Percentiles rank a stretch among this genome's conserved stretches.
These are phyloP conservation scores for Colletotrichum caudatum DNA, from an alignment of 2,329 filamentous ascomycete genomes.

Conservation along the genomic window DNA sequence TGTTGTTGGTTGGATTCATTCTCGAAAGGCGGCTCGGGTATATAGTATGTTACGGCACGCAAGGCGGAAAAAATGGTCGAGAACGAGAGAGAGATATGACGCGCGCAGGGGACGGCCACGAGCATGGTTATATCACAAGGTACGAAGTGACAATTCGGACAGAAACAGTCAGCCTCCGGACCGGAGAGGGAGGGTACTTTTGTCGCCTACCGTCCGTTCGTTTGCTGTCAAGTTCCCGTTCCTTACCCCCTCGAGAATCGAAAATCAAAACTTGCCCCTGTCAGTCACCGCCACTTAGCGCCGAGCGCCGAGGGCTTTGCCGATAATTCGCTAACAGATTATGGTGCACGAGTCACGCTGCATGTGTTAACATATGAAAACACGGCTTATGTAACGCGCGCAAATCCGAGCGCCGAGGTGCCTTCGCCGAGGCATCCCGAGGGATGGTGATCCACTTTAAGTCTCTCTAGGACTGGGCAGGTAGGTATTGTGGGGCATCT, in stretches of 20 bases:
- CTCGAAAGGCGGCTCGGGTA: slow-evolving; percentile 4
- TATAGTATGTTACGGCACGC: not conserved
- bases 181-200: slow-evolving; percentile 30
- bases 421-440: slow-evolving; percentile 29
- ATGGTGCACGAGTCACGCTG: accelerated
- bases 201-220: slow-evolving; percentile 12
- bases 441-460: not conserved
- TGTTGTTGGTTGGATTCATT: slow-evolving; percentile 23
- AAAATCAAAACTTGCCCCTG: slow-evolving; percentile 40
- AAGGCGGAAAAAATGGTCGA: slow-evolving; percentile 31
- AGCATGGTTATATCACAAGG: slow-evolving; percentile 38
- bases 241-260: not conserved
- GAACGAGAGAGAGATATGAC: slow-evolving; percentile 25
- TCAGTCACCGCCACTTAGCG: slow-evolving; percentile 21
- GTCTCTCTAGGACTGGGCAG: not conserved
- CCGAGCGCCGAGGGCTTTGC: slow-evolving; percentile 23
- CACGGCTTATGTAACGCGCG: slow-evolving; percentile 22
- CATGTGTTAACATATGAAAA: not conserved
- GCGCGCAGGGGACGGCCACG: slow-evolving; percentile 24
- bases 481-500: slow-evolving; percentile 30
- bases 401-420: slow-evolving; percentile 33
- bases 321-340: slow-evolving; percentile 9
- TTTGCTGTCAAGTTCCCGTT: slow-evolving; percentile 34
- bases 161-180: slow-evolving; percentile 34
- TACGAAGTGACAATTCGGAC: slow-evolving; percentile 38